Percentiles rank a stretch among this genome's conserved stretches.
Conservation (phyloP, 176 grass and related monocot genomes). For the Zoysia japonica region DNA sequence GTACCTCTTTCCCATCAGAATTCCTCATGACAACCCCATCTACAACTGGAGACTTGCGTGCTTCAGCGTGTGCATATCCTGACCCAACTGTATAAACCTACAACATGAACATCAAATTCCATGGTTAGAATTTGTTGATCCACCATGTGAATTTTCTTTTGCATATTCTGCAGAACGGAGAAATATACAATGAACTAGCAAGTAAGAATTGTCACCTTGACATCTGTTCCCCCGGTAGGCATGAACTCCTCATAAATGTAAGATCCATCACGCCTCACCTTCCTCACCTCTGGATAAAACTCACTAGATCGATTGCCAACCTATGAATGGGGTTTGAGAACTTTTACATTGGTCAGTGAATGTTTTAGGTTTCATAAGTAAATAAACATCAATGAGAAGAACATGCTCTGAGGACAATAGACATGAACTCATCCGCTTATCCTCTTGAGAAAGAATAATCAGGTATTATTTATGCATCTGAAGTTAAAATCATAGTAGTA, state of each 20-base stretch:
- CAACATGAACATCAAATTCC: slow-evolving; percentile 13
- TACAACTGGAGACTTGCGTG: slow-evolving; percentile 93
- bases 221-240: slow-evolving; percentile 98
- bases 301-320: slow-evolving; percentile 96
- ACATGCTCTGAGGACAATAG: background rate
- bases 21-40: slow-evolving; percentile 99
- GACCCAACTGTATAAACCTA: slow-evolving; percentile 93
- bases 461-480: background rate
- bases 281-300: slow-evolving; percentile 89
- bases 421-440: slow-evolving; percentile 7
- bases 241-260: slow-evolving; percentile 99
- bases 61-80: slow-evolving; percentile 97
- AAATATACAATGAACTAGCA: too few species aligned
- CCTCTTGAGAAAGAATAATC: slow-evolving; percentile 8
- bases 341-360: slow-evolving; percentile 3
- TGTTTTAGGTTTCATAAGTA: slow-evolving; percentile 4
- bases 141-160: background rate
- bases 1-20: slow-evolving; percentile 94
- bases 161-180: too few species aligned
- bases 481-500: background rate
- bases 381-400: slow-evolving; percentile 3
- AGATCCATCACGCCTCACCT: slow-evolving; percentile 88
- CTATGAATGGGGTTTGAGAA: slow-evolving; percentile 29
- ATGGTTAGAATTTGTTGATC: background rate
- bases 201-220: slow-evolving; percentile 55